Base-by-base conservation (phyloP, 768 basidiomycete species). In the Amanita subjunquillea region DNA sequence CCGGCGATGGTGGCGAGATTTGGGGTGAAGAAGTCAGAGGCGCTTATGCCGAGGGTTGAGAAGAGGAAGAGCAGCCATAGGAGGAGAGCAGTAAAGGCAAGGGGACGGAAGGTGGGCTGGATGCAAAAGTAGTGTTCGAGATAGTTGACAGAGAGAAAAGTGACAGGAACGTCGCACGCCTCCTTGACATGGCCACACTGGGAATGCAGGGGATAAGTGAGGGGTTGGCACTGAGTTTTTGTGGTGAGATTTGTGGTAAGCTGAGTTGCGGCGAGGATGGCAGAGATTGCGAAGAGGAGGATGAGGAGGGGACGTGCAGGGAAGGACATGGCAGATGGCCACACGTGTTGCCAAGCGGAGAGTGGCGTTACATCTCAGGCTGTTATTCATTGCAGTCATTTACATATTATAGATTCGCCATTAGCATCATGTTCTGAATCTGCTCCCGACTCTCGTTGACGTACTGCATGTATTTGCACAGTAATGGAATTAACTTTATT, bases 1-100 rank as follows among this genome's bases (percentile, higher is more conserved):
- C 85, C 78, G 0, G 95, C 83, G 30, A 97, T 86, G 1, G 94
- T 91, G 0, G 88, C 87, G 15, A 99, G 77, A 65, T 99, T 98
- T 1, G 94, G 94, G 48, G 89, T 93, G 75, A 98, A 98, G 70
- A 97, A 97, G 68, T 98, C 95, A 15, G 92, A 88, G 4, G 94
- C 93, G 57, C 84, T 85, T 64, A 96, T 96, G 3, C 93, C 93
- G 34, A 97, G 85, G 34, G 89, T 94, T 20, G 92, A 92, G 72
- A 99, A 98, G 50, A 99, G 82, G 72, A 97, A 96, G 25, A 82
- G 58, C 15, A 92, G 78, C 91, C 91, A 95, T 20, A 86, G 40
- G 8, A 89, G 56, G 56, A 92, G 77, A 38, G 72, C 80, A 2
- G 63, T 58, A 66, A 92, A 91, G 3, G 77, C 59, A 9, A 82